Base-by-base conservation (phyloP, 768 basidiomycete species). In the Termitomyces eurrhizus region DNA sequence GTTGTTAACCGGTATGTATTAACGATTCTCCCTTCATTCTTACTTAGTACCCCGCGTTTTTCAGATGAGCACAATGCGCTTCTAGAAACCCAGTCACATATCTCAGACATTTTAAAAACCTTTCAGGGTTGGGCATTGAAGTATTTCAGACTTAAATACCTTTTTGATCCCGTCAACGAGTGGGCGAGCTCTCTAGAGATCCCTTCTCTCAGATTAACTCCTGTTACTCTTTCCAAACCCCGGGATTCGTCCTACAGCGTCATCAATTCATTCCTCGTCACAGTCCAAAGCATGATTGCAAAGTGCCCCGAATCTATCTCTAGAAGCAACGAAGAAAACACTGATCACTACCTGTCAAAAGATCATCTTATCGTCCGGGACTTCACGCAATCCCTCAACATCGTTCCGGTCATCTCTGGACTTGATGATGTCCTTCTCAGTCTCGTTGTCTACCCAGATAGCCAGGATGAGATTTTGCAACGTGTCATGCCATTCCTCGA, bases 401-500 rank as follows among this genome's bases (percentile, higher is more conserved):
- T 88, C 42, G 69, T 75, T 12, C 67, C 71, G 16, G 73, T 89
- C 42, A 62, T 71, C 35, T 68, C 76, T 2, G 75, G 73, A 5
- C 60, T 91, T 29, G 66, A 78, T 33, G 61, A 62, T 35, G 67
- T 79, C 6, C 65, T 88, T 32, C 53, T 67, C 11, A 65, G 67
- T 21, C 69, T 89, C n/a, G 70, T 78, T 2, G 68, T 69, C 6
- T 64, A 72, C 33, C 63, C 75, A 4, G 68, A 71, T 1, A 65
- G 69, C 21, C 65, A 83, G 13, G 69, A 71, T 48, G 66, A 60
- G 33, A 68, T 68, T 52, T 62, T 86, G 48, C 74, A 73, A 67
- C 75, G 82, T 64, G 62, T 87, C n/a, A 64, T 88, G 9, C 93
- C 95, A 0, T 97, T 97, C 83, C 70, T 96, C 26, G 74, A 83